Evolutionary conservation across 768 basidiomycete genomes (phyloP), one percentile per base, ranked within the genome.

Genomic region (Pisolithus marmoratus): DNA sequence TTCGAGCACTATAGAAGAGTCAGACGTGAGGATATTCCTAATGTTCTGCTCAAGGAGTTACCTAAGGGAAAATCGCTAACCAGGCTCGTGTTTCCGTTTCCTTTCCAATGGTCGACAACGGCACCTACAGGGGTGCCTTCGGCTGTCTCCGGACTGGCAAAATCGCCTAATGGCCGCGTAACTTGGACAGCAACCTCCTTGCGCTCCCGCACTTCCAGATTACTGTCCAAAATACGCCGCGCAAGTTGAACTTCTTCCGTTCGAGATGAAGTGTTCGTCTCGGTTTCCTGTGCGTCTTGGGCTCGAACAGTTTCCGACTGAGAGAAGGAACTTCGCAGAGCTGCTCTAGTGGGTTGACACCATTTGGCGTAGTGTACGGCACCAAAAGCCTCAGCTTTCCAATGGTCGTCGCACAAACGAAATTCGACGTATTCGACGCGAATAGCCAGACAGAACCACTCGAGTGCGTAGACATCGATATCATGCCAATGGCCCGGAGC

Each of bases 361-460:
- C 50, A 51, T n/a, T 44, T 37, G 17, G 26, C 14, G 8, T 51
- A 51, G 19, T 44, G 34, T 9, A 51, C 31, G 14, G 50, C 22
- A 19, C 44, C 50, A 24, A 51, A 51, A 27, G 50, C 45, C 20
- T 51, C 50, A 1, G 50, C 50, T 51, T 51, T 51, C 50, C 50
- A 51, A 12, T 51, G 26, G 22, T 51, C 44, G n/a, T 51, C 45
- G 15, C 50, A 51, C 6, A 51, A 26, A 29, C 50, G 50, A 38
- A 51, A 51, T 23, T 51, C 50, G 12, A 22, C 4, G 19, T 29
- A 51, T 40, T 36, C 40, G 24, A 51, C 37, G 6, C 45, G 43
- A 19, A 51, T 51, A 19, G 45, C 44, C 26, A 51, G 27, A 45
- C 50, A 51, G 17, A 51, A 51, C 50, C 50, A 51, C 20, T 51